Conservation (phyloP, 2,329 filamentous ascomycete species). For the Pezizomycotina sp. region DNA sequence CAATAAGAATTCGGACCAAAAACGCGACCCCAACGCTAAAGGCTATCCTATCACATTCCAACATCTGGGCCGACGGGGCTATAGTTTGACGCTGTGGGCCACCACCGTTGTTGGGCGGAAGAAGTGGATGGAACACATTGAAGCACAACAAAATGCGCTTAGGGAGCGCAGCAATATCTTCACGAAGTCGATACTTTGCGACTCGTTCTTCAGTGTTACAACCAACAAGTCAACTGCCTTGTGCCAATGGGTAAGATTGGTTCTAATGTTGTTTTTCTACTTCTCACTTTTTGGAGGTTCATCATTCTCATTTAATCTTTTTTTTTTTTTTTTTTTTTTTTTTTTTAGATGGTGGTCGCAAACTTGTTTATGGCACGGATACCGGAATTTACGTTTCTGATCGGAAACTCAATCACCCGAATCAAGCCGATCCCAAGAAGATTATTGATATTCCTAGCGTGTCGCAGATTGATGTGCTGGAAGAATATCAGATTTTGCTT, state of each 20-base stretch:
- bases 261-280: not conserved
- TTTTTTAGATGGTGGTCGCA: conserved; percentile 67
- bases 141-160: conserved; percentile 72
- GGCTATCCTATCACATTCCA: conserved; percentile 92
- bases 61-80: conserved; percentile 87
- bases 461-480: conserved; percentile 87
- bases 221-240: conserved; percentile 87
- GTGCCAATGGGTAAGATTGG: conserved; percentile 61
- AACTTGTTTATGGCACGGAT: conserved; percentile 87
- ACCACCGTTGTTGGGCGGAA: conserved; percentile 70
- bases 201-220: conserved; percentile 69
- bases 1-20: conserved; percentile 35
- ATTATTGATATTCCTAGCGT: conserved; percentile 76
- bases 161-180: conserved; percentile 58
- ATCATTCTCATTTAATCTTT: not conserved
- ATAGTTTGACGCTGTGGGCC: conserved; percentile 78
- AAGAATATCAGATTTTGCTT: conserved; percentile 82
- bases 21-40: conserved; percentile 40
- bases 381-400: conserved; percentile 85
- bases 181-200: conserved; percentile 52
- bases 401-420: conserved; percentile 66
- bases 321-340: conserved; percentile 7
- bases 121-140: conserved; percentile 95
- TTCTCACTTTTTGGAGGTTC: conserved; percentile 5
- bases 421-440: conserved; percentile 50